A percentile compares a stretch with the other conserved stretches of the same genome.
phyloP scores from a whole-genome alignment of 1,139 yeast species.

The Saccharomyces hybrid region DNA sequence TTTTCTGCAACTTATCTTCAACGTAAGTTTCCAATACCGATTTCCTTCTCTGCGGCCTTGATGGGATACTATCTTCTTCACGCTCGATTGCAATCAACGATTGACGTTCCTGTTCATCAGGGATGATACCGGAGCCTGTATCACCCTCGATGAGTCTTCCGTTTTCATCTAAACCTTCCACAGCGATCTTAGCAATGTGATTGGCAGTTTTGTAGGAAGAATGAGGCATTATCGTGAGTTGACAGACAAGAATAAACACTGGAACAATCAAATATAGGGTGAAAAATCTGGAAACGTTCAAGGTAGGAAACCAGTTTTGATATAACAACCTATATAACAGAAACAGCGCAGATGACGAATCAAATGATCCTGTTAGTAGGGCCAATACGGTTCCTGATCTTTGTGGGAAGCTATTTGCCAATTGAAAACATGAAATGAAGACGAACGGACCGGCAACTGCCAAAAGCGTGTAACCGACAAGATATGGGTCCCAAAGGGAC shows the following conservation, averaged over 20 bases:
- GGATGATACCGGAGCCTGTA: constrained; percentile 27
- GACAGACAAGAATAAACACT: constrained; percentile 62
- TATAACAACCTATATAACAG: constrained; percentile 58
- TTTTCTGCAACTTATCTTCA: constrained; percentile 46
- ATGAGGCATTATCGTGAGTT: constrained; percentile 69
- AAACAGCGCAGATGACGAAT: constrained; percentile 69
- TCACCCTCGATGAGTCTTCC: constrained; percentile 32
- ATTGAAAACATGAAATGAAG: constrained; percentile 70
- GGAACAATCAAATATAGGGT: constrained; percentile 64
- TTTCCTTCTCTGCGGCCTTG: constrained; percentile 17
- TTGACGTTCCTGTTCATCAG: constrained; percentile 14
- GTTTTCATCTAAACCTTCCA: constrained; percentile 60
- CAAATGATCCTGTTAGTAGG: constrained; percentile 68
- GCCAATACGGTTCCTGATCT: constrained; percentile 68
- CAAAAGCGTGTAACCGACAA: constrained; percentile 55
- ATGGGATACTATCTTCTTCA: constrained; percentile 12
- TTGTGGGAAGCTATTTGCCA: constrained; percentile 65
- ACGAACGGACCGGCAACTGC: constrained; percentile 82
- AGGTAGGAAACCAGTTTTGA: constrained; percentile 34
- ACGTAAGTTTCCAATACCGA: constrained; percentile 58
- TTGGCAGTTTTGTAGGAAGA: constrained; percentile 68
- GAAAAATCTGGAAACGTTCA: constrained; percentile 52
- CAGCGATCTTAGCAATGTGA: constrained; percentile 41
- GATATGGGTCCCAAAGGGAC: constrained; percentile 46
- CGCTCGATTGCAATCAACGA: constrained; percentile 3